Evolutionary conservation across 169 alveolate species (phyloP).

Genomic region (Plasmodium sp.): DNA sequence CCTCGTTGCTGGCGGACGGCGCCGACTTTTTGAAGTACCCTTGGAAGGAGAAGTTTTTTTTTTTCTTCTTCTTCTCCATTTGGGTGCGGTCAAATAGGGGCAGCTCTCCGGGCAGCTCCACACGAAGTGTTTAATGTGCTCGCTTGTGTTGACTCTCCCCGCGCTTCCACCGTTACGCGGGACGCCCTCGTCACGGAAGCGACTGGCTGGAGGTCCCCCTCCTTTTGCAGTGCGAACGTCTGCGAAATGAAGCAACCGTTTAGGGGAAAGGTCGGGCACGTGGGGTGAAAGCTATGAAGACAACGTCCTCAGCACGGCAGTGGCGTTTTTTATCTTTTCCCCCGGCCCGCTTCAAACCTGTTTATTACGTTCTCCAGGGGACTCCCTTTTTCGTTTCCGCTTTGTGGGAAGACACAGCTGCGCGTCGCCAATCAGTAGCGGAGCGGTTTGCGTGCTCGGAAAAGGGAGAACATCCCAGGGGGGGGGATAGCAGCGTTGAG

Average conservation of each 20-base stretch:
- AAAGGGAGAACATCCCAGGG: background rate
- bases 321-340: background rate
- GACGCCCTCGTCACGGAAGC: background rate
- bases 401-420: background rate
- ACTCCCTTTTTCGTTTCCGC: background rate
- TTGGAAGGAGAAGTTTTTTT: constrained; percentile 16
- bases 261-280: background rate
- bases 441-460: background rate
- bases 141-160: background rate
- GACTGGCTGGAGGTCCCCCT: background rate
- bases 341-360: background rate
- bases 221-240: background rate
- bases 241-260: background rate
- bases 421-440: background rate
- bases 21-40: constrained; percentile 22
- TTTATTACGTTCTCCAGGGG: background rate
- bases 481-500: background rate
- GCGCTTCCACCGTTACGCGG: background rate
- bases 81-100: background rate
- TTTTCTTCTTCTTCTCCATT: constrained; percentile 48
- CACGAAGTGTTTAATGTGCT: background rate
- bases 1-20: background rate
- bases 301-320: background rate
- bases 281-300: background rate
- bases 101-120: background rate